Evolutionary conservation across 140 eudicot genomes (phyloP), one percentile per base, ranked within the genome.

Genomic region (Flaveria floridana): DNA sequence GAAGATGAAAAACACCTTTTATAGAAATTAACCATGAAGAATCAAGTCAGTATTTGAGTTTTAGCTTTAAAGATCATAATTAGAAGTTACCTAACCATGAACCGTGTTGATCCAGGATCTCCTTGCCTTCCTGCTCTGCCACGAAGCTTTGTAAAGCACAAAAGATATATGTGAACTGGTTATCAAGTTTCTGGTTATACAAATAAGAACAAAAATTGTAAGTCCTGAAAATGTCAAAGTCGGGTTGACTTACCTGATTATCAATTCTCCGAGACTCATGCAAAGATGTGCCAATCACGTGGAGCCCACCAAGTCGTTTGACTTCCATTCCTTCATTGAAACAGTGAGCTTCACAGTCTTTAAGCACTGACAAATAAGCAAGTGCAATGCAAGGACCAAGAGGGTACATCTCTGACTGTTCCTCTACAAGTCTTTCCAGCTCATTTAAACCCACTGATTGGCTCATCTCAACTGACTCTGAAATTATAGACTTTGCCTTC

Each of bases 71-170:
- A 50, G 50, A 64, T 20, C 47, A 55, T 56, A 3, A 19, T 11
- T 46, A 63, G 39, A 41, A 63, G 46, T 73, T 95, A 95, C 99
- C 97, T 95, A 77, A 95, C 90, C 97, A 95, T 91, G 84, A 95
- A 95, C 79, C 97, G 79, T 76, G 99, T 95, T 64, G 99, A 95
- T 66, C 99, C 99, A 61, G 97, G 97, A 91, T 95, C 99, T 39
- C 99, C 99, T 82, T 95, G 99, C 79, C 97, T 87, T 71, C 99
- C 99, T 79, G 99, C 97, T 85, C 99, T 87, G 64, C 97, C 97
- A 80, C 96, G 96, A 59, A 95, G 99, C 99, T 95, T 70, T 39
- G 28, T 25, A 55, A 46, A 77, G 13, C 7, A 37, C 16, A 8
- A 68, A 63, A 53, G 25, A 5, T 23, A 23, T 6, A 21, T 37